Percentiles rank a stretch among this genome's conserved stretches.
Evolutionary conservation across 2,329 filamentous ascomycete genomes (phyloP).

Genomic region (Trichoderma guizhouense): DNA sequence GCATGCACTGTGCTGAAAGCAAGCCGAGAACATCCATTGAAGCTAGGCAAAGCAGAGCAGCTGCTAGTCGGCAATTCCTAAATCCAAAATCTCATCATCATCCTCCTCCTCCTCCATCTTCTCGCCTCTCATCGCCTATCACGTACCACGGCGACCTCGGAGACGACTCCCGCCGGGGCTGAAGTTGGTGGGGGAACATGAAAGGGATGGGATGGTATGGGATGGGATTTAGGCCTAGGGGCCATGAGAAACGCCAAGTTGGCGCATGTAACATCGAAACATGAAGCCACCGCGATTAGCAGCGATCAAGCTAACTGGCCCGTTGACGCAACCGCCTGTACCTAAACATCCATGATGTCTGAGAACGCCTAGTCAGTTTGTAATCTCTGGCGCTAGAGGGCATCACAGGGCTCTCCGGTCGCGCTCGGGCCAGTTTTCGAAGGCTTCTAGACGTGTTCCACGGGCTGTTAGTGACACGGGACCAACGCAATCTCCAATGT

Average conservation of each 20-base stretch:
- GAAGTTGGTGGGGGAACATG: not conserved
- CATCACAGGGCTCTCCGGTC: not conserved
- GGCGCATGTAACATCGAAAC: not conserved
- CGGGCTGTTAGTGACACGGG: not conserved
- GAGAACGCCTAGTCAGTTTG: not conserved
- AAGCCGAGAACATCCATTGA: not conserved
- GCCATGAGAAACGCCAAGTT: not conserved
- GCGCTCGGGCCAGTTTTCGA: not conserved
- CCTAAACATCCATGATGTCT: not conserved
- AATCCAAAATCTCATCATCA: not conserved
- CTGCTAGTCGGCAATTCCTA: not conserved
- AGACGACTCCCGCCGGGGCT: not conserved
- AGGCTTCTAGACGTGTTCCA: constrained; percentile 13
- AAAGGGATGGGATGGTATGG: not conserved
- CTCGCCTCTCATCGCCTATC: not conserved
- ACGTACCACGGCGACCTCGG: not conserved
- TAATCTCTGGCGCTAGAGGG: not conserved
- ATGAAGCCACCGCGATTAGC: not conserved
- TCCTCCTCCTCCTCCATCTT: not conserved
- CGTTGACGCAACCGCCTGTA: not conserved
- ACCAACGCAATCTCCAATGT: not conserved
- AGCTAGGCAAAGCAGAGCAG: not conserved
- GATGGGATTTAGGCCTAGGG: not conserved
- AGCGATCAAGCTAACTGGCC: not conserved
- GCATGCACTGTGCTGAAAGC: not conserved